Evolutionary conservation across 2,329 filamentous ascomycete species (phyloP), one percentile per base, ranked within the genome.

Genomic region (Metarhizium robertsii): DNA sequence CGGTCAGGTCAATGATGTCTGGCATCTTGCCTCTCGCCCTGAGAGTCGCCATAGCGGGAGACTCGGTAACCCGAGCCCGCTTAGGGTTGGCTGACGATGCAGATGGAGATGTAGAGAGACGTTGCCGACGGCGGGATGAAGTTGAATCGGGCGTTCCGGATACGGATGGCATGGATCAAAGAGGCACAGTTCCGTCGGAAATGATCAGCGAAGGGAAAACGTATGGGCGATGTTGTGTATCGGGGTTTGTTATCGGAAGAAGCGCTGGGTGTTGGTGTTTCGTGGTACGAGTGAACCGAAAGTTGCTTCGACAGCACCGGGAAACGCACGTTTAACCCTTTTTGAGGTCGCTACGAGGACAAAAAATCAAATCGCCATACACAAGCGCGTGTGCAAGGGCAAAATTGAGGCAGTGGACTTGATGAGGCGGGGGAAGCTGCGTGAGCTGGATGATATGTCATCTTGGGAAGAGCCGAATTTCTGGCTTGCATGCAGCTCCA

Each of bases 21-120:
- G 69, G 71, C 52, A 71, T 63, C 63, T 73, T 74, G 61, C 71
- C 72, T 63, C 67, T 67, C 61, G 69, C 69, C 65, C 66, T 70
- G 61, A 66, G 67, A 55, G 63, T 70, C 52, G 66, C 61, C 69
- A 73, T 71, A 55, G 56, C 54, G 59, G 60, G 54, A 50, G 57
- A 55, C 45, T 66, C 63, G 56, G 60, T 57, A 54, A 69, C 61
- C 58, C 63, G 66, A 58, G 65, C 63, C 49, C 71, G 67, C 63
- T 73, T 73, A 18, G 59, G 60, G 50, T 57, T 55, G 36, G 60
- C 61, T 51, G 63, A 59, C 5, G 59, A 55, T 16, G 58, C 57
- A 32, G 66, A 63, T 46, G 65, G 55, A n/a, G 67, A 67, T 5
- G 69, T 67, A 49, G 67, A 67, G 58, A 67, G 64, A 61, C 71